Evolutionary conservation across 805 yeast species (phyloP).

Genomic region (Candida hispaniensis): DNA sequence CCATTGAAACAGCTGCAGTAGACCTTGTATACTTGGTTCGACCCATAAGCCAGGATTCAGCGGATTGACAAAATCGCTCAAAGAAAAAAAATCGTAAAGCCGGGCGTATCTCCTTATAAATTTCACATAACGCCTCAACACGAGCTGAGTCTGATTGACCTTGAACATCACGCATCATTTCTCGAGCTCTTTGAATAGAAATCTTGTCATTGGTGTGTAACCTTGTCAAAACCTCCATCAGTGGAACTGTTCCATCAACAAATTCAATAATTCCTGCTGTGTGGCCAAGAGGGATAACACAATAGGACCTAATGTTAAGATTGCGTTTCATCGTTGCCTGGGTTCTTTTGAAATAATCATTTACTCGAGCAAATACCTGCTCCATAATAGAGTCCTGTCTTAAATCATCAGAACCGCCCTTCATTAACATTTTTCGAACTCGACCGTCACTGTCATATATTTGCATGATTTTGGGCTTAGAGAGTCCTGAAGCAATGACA

Average conservation of each 20-base stretch:
- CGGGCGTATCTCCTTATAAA: slow-evolving; percentile 49
- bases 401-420: slow-evolving; percentile 83
- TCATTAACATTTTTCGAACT: slow-evolving; percentile 50
- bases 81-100: slow-evolving; percentile 61
- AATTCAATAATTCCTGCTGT: slow-evolving; percentile 82
- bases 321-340: slow-evolving; percentile 46
- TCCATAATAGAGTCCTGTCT: slow-evolving; percentile 97
- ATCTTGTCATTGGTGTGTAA: slow-evolving; percentile 47
- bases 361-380: slow-evolving; percentile 86
- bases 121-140: slow-evolving; percentile 32
- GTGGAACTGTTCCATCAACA: slow-evolving; percentile 63
- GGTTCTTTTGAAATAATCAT: slow-evolving; percentile 47
- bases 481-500: slow-evolving; percentile 72
- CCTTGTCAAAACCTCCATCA: slow-evolving; percentile 56
- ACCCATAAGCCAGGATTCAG: slow-evolving; percentile 64
- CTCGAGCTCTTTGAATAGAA: slow-evolving; percentile 26
- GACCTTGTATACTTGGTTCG: slow-evolving; percentile 62
- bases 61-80: slow-evolving; percentile 44
- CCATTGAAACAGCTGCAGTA: slow-evolving; percentile 72
- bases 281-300: slow-evolving; percentile 83
- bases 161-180: slow-evolving; percentile 31
- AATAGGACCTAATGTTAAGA: slow-evolving; percentile 67
- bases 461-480: slow-evolving; percentile 71
- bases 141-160: slow-evolving; percentile 25
- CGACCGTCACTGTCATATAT: slow-evolving; percentile 49